These are phyloP conservation scores for Thelephora terrestris DNA, from an alignment of 1,284 basidiomycete genomes.

Conservation along the genomic window DNA sequence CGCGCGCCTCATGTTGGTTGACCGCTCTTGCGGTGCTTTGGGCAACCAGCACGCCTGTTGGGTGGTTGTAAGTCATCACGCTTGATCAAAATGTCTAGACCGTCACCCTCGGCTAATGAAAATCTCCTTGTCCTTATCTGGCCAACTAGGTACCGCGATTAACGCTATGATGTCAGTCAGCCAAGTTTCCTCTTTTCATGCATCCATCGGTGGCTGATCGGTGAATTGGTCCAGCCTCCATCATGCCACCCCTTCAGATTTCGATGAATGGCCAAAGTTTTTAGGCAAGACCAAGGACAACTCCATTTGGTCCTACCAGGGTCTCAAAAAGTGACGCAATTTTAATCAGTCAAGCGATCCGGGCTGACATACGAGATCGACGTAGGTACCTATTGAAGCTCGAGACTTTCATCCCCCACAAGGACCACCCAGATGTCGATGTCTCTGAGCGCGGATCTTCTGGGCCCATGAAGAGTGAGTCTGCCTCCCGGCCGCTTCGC, in stretches of 20 bases:
- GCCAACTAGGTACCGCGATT: slow-evolving; percentile 42
- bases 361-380: neutral
- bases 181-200: neutral
- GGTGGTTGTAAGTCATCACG: slow-evolving; percentile 48
- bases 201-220: neutral
- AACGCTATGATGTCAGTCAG: slow-evolving; percentile 51
- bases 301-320: slow-evolving; percentile 50
- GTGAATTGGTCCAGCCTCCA: slow-evolving; percentile 39
- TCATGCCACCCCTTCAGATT: slow-evolving; percentile 57
- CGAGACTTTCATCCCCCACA: slow-evolving; percentile 40
- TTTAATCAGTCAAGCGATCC: neutral
- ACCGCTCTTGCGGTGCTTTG: neutral
- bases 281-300: slow-evolving; percentile 30
- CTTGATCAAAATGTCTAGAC: neutral
- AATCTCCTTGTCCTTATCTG: neutral
- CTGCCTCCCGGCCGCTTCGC: neutral
- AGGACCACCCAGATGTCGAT: slow-evolving; percentile 37
- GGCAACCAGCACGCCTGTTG: slow-evolving; percentile 43
- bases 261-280: slow-evolving; percentile 55
- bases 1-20: neutral
- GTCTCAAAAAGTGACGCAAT: slow-evolving; percentile 32
- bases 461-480: slow-evolving; percentile 38
- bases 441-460: slow-evolving; percentile 30
- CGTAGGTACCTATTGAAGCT: slow-evolving; percentile 53
- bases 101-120: neutral